phyloP scores from a whole-genome alignment of 202 grass and related monocot species.

The Carex sylvatica region DNA sequence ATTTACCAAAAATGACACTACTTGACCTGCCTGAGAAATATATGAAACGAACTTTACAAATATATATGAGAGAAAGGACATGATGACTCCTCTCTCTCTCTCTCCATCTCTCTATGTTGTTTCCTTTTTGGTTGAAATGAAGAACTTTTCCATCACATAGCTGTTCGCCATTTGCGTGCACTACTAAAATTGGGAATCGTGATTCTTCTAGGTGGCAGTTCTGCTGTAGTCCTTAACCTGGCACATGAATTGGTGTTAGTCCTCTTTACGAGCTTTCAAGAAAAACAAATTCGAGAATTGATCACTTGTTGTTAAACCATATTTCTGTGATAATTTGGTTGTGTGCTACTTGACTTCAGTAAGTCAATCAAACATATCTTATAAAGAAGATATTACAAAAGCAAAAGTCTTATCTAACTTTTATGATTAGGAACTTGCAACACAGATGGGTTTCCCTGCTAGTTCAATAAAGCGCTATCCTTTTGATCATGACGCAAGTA shows the following conservation, averaged over 20 bases:
- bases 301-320: not conserved
- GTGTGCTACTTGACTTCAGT: not conserved
- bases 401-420: slow-evolving; percentile 12
- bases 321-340: not conserved
- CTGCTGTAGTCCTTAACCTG: not conserved
- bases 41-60: not conserved
- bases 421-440: slow-evolving; percentile 67
- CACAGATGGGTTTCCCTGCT: slow-evolving; percentile 68
- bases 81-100: not conserved
- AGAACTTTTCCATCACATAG: not conserved
- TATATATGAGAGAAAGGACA: not conserved
- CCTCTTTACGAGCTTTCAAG: not conserved
- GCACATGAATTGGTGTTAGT: slow-evolving; percentile 3
- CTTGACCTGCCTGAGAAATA: not conserved
- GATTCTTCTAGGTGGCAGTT: not conserved
- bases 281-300: not conserved
- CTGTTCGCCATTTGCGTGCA: not conserved
- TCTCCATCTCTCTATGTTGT: not conserved
- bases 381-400: not conserved
- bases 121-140: not conserved
- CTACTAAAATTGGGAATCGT: not conserved
- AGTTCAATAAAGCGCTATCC: slow-evolving; percentile 59
- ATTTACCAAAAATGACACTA: not conserved
- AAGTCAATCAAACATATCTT: not conserved
- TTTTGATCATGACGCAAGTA: slow-evolving; percentile 63